Conservation (phyloP, 2,329 filamentous ascomycete genomes). For the Fusarium piperis region DNA sequence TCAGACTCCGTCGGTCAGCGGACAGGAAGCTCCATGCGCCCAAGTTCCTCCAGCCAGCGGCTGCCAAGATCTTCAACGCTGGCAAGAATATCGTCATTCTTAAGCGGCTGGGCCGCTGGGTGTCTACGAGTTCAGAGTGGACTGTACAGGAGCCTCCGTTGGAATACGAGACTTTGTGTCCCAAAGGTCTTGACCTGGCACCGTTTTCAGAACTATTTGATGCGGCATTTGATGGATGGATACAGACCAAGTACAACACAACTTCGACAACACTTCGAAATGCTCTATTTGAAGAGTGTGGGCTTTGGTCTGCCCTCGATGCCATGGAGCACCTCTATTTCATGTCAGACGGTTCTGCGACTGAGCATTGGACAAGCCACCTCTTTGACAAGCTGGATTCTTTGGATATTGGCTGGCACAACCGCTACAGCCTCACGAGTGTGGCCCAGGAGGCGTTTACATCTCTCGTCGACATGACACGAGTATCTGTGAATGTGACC, state of each 20-base stretch:
- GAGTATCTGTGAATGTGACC: constrained; percentile 68
- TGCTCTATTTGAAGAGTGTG: constrained; percentile 75
- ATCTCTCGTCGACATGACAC: constrained; percentile 65
- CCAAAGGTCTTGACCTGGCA: constrained; percentile 58
- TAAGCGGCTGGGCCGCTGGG: constrained; percentile 71
- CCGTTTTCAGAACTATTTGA: constrained; percentile 82
- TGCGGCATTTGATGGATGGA: constrained; percentile 77
- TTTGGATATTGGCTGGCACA: constrained; percentile 72
- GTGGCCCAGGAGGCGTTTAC: constrained; percentile 78
- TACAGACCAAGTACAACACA: constrained; percentile 76
- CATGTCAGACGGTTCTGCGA: constrained; percentile 75
- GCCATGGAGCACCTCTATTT: constrained; percentile 79
- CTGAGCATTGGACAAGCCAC: constrained; percentile 71
- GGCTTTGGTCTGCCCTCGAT: constrained; percentile 71
- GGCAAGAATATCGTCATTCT: constrained; percentile 90
- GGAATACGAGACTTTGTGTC: constrained; percentile 67
- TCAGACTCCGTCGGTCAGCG: constrained; percentile 69
- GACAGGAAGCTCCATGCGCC: constrained; percentile 74
- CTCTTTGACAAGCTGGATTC: constrained; percentile 81
- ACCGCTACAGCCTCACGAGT: constrained; percentile 83
- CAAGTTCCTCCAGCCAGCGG: constrained; percentile 75
- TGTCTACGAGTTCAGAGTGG: constrained; percentile 45
- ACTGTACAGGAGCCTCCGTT: constrained; percentile 56
- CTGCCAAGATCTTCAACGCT: constrained; percentile 80
- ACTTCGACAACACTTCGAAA: constrained; percentile 73